phyloP scores from a whole-genome alignment of 805 yeast species.

The Teunomyces tritomae region DNA sequence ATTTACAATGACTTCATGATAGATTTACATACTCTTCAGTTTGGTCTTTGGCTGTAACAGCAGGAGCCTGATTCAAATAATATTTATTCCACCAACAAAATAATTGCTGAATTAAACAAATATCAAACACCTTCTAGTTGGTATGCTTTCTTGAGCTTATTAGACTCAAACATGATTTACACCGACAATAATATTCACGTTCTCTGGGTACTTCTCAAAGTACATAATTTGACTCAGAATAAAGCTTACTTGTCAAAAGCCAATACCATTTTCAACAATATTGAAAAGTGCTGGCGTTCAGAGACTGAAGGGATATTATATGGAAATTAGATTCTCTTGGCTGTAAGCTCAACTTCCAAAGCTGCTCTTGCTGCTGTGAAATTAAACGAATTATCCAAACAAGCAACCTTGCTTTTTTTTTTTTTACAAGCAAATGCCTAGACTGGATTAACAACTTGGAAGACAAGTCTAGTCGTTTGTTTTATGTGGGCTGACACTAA shows the following conservation, averaged over 20 bases:
- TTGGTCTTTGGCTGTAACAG: slow-evolving; percentile 15
- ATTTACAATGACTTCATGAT: slow-evolving; percentile 6
- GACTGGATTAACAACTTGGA: slow-evolving; percentile 11
- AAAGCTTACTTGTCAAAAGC: slow-evolving; percentile 8
- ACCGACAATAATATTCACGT: slow-evolving; percentile 16
- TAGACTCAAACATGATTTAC: slow-evolving; percentile 11
- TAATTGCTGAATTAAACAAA: slow-evolving; percentile 6
- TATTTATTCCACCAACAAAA: slow-evolving; percentile 1
- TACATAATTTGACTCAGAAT: slow-evolving; percentile 8
- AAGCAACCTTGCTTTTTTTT: slow-evolving; percentile 3
- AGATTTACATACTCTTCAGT: slow-evolving; percentile 9
- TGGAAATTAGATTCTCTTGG: slow-evolving; percentile 11
- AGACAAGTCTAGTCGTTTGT: slow-evolving; percentile 14
- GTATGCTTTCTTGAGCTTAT: slow-evolving; percentile 11
- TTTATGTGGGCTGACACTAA: slow-evolving; percentile 9
- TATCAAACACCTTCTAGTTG: slow-evolving; percentile 10
- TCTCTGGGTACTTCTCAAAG: slow-evolving; percentile 12
- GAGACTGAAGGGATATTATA: slow-evolving; percentile 10
- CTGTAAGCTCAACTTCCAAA: slow-evolving; percentile 13
- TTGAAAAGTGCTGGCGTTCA: slow-evolving; percentile 8
- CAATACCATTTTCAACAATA: slow-evolving; percentile 6
- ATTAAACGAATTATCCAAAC: slow-evolving; percentile 7
- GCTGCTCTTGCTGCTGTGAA: slow-evolving; percentile 14
- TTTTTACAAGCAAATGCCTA: slow-evolving; percentile 9
- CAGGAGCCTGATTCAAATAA: slow-evolving; percentile 10